Percentiles rank a stretch among this genome's conserved stretches.
These are phyloP conservation scores for Boletus sp. DNA, from an alignment of 1,284 basidiomycete species.

Conservation along the genomic window DNA sequence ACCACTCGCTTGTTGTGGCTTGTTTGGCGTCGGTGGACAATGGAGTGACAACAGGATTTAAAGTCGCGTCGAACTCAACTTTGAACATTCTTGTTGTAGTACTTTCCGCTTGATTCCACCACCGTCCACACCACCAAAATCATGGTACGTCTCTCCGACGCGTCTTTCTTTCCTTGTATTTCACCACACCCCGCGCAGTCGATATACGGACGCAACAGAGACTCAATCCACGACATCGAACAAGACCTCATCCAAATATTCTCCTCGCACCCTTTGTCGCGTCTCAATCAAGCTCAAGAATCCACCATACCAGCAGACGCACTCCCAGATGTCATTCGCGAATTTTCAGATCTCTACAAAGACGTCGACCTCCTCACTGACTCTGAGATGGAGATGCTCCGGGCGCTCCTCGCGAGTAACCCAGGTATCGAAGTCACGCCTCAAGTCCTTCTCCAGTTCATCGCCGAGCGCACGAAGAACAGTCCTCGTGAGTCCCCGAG, in stretches of 20 bases:
- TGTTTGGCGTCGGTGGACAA: conserved; percentile 27
- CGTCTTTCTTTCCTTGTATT: neutral
- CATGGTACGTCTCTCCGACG: conserved; percentile 28
- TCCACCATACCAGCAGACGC: conserved; percentile 61
- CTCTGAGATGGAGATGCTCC: conserved; percentile 56
- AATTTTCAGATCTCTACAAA: conserved; percentile 55
- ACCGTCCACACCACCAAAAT: conserved; percentile 10
- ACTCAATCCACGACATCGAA: conserved; percentile 66
- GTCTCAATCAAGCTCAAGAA: conserved; percentile 51
- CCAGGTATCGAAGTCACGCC: conserved; percentile 68
- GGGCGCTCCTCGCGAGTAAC: conserved; percentile 50
- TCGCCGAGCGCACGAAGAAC: conserved; percentile 57
- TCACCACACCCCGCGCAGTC: conserved; percentile 20
- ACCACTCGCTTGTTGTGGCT: neutral
- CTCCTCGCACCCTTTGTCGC: conserved; percentile 53
- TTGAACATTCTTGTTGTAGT: conserved; percentile 7
- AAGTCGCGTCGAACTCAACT: conserved; percentile 9
- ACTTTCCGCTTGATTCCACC: conserved; percentile 6
- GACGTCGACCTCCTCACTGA: conserved; percentile 54
- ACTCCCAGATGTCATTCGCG: conserved; percentile 62
- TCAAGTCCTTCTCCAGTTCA: conserved; percentile 57
- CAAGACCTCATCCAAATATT: conserved; percentile 63
- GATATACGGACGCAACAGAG: conserved; percentile 50
- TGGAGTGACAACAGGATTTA: too few relatives aligned
- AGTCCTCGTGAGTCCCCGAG: conserved; percentile 42